phyloP scores from a whole-genome alignment of 2,329 filamentous ascomycete genomes.

The Epichloe aotearoae region DNA sequence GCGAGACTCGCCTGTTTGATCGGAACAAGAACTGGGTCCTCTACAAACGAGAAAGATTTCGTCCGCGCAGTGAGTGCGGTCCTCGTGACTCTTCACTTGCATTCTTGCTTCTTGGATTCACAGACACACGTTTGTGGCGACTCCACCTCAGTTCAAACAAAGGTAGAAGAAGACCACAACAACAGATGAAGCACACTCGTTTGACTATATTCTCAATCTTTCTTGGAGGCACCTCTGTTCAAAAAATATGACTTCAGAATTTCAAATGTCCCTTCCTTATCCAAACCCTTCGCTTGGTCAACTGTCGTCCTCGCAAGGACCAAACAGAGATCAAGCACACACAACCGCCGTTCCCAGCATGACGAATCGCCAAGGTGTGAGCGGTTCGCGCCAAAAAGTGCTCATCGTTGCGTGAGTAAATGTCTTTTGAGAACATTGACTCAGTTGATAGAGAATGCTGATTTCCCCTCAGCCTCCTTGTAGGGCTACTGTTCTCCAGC shows the following conservation, averaged over 20 bases:
- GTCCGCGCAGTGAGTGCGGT: not conserved
- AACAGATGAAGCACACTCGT: slow-evolving; percentile 1
- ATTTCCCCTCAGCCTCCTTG: slow-evolving; percentile 26
- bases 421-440: not conserved
- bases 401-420: slow-evolving; percentile 23
- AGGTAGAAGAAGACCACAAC: not conserved
- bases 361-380: slow-evolving; percentile 1
- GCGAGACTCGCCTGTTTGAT: slow-evolving; percentile 1
- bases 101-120: not conserved
- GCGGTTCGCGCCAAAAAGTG: slow-evolving; percentile 13
- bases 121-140: not conserved
- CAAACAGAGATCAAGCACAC: not conserved
- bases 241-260: slow-evolving; percentile 14
- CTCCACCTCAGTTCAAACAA: not conserved
- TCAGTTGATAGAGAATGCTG: not conserved
- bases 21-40: not conserved
- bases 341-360: not conserved
- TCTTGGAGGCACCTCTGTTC: not conserved
- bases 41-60: not conserved
- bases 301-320: slow-evolving; percentile 12
- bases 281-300: slow-evolving; percentile 20
- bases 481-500: slow-evolving; percentile 42
- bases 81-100: not conserved
- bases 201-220: not conserved
- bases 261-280: slow-evolving; percentile 20